Base-by-base conservation (phyloP, 208 protist genomes). In the Crithidia thermophila region DNA sequence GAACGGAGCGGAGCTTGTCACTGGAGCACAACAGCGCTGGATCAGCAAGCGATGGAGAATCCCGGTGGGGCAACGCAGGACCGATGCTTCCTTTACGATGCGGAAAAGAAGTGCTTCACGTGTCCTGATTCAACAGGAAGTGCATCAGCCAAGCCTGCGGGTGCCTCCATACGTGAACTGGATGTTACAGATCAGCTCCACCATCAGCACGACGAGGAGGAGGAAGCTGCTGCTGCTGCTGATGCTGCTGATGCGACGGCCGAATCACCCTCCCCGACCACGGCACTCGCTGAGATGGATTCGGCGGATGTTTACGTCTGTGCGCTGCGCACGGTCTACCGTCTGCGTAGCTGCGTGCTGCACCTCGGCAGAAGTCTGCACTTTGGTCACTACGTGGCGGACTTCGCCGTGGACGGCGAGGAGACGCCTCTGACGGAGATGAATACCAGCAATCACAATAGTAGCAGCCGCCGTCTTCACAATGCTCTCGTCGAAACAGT, bases 351-450 rank as follows among this genome's bases (percentile, higher is more conserved):
- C 37, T 53, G 69, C 25, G 81, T 93, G 9, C 55, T 80, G 34
- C 87, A 93, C 52, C 68, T 84, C n/a, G 87, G 87, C 13, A 27
- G 27, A 3, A 73, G 57, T 18, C 70, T 88, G 5, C 53, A 87
- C 46, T 80, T 52, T 42, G 87, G 87, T 8, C 87, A 93, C 72
- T 93, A 93, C 72, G 71, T 89, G 2, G 63, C 87, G 6, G 75
- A 89, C 46, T 93, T 93, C 37, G 72, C 69, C 7, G 68, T 78
- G 9, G 52, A 68, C 9, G 51, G 43, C 11, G 58, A 67, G 6
- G n/a, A 28, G 33, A 42, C 23, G 58, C 16, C 30, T 37, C 25
- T 21, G 36, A 59, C 52, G 18, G 27, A 52, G 13, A 18, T 40
- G 5, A 16, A 16, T 10, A 47, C 13, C 14, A 23, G 37, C 52